Conservation (phyloP, 2,329 filamentous ascomycete species). For the Stemphylium beticola region DNA sequence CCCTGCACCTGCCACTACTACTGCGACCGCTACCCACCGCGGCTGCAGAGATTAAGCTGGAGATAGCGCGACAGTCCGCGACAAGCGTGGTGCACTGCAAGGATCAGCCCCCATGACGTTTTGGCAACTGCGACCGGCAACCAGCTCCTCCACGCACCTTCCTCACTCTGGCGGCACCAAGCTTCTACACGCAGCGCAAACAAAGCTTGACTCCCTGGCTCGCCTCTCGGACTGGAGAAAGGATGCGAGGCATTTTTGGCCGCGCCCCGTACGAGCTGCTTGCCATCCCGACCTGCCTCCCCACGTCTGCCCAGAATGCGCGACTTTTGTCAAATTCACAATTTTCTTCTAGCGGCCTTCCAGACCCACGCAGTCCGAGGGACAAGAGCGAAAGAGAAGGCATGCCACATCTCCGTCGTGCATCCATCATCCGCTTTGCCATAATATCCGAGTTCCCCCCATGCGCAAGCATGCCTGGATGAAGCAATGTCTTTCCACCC, state of each 20-base stretch:
- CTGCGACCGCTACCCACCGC: conserved; percentile 21
- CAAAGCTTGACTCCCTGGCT: conserved; percentile 15
- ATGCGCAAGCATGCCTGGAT: conserved; percentile 10
- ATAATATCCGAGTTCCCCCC: conserved; percentile 8
- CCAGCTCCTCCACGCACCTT: conserved; percentile 1
- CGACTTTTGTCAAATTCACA: conserved; percentile 20
- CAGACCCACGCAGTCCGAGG: conserved; percentile 18
- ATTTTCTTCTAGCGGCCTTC: conserved; percentile 26
- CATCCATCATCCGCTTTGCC: conserved; percentile 3
- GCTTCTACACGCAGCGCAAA: conserved; percentile 5
- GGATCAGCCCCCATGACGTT: conserved; percentile 17
- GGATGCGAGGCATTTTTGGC: conserved; percentile 16
- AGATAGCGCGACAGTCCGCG: conserved; percentile 26
- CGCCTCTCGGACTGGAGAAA: background rate
- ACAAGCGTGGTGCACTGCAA: conserved; percentile 13
- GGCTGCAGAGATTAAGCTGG: conserved; percentile 32
- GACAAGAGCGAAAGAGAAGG: too few relatives aligned
- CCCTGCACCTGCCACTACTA: background rate
- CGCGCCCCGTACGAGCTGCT: too few relatives aligned
- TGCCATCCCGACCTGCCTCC: too few relatives aligned
- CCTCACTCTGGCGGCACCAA: conserved; percentile 7
- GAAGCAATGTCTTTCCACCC: conserved; percentile 5
- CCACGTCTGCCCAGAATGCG: conserved; percentile 11
- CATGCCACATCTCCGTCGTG: background rate
- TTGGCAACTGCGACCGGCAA: conserved; percentile 5